Conservation (phyloP, 768 basidiomycete genomes). For the Lentinula edodes region DNA sequence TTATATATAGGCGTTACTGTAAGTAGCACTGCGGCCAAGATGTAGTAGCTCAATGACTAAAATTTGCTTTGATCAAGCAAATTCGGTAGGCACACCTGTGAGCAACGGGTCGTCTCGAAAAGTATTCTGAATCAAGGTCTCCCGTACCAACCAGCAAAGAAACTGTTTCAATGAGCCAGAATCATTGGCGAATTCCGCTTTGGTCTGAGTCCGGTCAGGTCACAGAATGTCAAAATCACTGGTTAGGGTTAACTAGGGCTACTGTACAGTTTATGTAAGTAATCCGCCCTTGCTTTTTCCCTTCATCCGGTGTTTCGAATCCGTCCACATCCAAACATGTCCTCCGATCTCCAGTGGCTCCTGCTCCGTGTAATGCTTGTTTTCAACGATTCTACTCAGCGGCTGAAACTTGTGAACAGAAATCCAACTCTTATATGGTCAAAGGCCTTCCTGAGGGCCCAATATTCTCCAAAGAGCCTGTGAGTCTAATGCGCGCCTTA, state of each 20-base stretch:
- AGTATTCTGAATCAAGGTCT: too few relatives aligned
- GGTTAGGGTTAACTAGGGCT: not conserved
- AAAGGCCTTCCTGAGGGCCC: constrained; percentile 71
- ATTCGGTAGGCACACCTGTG: too few relatives aligned
- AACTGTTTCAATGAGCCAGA: too few relatives aligned
- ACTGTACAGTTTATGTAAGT: constrained; percentile 5
- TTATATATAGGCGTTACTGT: too few relatives aligned
- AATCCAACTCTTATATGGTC: constrained; percentile 82
- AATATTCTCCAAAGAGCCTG: constrained; percentile 80
- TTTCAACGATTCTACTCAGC: constrained; percentile 1
- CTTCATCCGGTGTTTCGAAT: not conserved
- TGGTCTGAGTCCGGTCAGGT: too few relatives aligned
- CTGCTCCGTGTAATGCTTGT: constrained; percentile 60
- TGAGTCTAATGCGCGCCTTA: constrained; percentile 29
- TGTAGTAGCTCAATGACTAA: too few relatives aligned
- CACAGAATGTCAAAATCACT: too few relatives aligned
- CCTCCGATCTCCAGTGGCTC: constrained; percentile 90
- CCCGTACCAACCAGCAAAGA: too few relatives aligned
- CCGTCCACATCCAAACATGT: constrained; percentile 49
- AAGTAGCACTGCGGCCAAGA: too few relatives aligned
- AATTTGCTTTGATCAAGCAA: too few relatives aligned
- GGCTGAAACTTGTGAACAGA: constrained; percentile 34
- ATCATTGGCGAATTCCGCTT: too few relatives aligned
- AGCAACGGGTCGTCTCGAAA: too few relatives aligned
- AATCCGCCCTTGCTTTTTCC: not conserved